Percentiles rank a stretch among this genome's conserved stretches.
These are phyloP conservation scores for Diddensiella transvaalensis DNA, from an alignment of 805 yeast species.

Conservation along the genomic window DNA sequence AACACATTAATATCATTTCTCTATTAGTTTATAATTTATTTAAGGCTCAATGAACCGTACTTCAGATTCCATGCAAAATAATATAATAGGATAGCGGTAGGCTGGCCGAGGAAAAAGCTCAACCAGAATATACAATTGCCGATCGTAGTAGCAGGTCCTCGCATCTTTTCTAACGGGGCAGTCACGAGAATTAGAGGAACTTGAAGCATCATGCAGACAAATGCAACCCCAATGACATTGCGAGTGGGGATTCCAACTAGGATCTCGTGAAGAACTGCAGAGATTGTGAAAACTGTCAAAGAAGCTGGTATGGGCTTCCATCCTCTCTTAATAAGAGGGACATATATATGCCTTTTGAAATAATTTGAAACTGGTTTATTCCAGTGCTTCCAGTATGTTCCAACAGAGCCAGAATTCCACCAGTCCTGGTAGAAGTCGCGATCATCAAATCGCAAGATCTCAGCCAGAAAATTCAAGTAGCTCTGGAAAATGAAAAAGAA, in stretches of 20 bases:
- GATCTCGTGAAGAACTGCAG: conserved; percentile 46
- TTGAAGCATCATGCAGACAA: conserved; percentile 42
- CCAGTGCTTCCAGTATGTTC: conserved; percentile 47
- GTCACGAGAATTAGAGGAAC: conserved; percentile 42
- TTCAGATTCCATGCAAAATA: conserved; percentile 42
- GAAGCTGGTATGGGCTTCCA: conserved; percentile 31
- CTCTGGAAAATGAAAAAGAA: conserved; percentile 43
- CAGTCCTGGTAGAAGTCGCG: conserved; percentile 46
- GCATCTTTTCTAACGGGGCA: conserved; percentile 39
- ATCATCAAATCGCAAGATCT: conserved; percentile 43
- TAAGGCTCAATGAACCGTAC: conserved; percentile 7
- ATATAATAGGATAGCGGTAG: conserved; percentile 42
- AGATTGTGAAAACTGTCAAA: conserved; percentile 39
- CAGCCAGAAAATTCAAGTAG: conserved; percentile 42
- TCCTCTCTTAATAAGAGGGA: conserved; percentile 39
- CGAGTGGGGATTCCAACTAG: conserved; percentile 47
- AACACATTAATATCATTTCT: too few relatives aligned
- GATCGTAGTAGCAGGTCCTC: conserved; percentile 39
- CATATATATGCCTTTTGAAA: conserved; percentile 41
- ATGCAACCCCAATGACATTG: conserved; percentile 45
- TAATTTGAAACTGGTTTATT: conserved; percentile 43
- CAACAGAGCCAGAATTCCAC: conserved; percentile 51
- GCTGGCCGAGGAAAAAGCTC: conserved; percentile 45
- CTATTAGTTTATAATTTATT: too few relatives aligned
- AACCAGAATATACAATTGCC: conserved; percentile 49